phyloP scores from a whole-genome alignment of 176 grass and related monocot genomes.

The Elaeis guineensis region DNA sequence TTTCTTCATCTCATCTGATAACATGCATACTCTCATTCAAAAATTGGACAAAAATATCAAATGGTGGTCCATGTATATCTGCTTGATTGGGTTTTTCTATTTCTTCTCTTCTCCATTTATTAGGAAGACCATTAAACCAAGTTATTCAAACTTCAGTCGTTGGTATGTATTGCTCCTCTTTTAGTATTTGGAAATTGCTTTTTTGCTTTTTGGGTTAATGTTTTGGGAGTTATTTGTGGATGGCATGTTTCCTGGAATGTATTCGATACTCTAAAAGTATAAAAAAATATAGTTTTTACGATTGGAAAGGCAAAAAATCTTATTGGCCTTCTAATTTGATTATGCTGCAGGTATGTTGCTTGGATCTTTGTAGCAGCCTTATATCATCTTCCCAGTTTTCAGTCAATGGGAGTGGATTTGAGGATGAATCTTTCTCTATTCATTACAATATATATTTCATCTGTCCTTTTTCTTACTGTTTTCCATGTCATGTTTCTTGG shows the following conservation, averaged over 20 bases:
- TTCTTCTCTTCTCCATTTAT: conserved; percentile 98
- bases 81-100: conserved; percentile 95
- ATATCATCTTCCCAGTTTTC: conserved; percentile 99
- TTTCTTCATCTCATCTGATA: conserved; percentile 91
- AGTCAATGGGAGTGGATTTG: conserved; percentile 96
- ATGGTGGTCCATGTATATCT: conserved; percentile 99
- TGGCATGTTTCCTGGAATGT: too few relatives aligned
- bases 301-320: too few relatives aligned
- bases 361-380: conserved; percentile 98
- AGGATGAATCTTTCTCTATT: conserved; percentile 95
- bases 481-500: conserved; percentile 96
- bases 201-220: not conserved
- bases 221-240: not conserved
- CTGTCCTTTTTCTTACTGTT: conserved; percentile 74
- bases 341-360: conserved; percentile 72
- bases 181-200: not conserved
- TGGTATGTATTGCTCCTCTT: conserved; percentile 43
- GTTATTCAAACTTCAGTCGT: conserved; percentile 92
- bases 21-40: conserved; percentile 75
- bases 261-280: too few relatives aligned
- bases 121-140: conserved; percentile 91
- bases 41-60: conserved; percentile 98
- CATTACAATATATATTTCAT: conserved; percentile 77
- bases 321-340: conserved; percentile 9
- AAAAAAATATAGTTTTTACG: too few relatives aligned